A percentile compares a stretch with the other conserved stretches of the same genome.
phyloP scores from a whole-genome alignment of 345 rosid species.

The Dovyalis caffra region DNA sequence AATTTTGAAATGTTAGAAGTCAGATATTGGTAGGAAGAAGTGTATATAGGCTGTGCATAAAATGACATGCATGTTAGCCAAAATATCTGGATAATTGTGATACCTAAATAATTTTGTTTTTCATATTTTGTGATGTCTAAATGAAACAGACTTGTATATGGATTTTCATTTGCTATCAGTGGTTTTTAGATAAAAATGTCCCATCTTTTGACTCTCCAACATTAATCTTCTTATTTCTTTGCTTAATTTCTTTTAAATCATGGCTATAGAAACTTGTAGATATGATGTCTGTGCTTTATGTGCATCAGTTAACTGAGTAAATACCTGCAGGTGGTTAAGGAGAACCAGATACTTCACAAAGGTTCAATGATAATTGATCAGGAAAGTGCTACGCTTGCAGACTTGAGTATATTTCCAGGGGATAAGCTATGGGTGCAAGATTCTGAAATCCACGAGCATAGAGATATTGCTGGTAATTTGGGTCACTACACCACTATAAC shows the following conservation, averaged over 20 bases:
- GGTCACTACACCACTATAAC: not conserved
- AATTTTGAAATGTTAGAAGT: not conserved
- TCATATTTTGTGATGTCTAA: not conserved
- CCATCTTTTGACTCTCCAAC: not conserved
- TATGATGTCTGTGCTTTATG: not conserved
- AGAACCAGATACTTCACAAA: conserved; percentile 89
- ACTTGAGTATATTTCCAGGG: conserved; percentile 89
- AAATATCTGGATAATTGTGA: not conserved
- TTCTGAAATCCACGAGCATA: conserved; percentile 87
- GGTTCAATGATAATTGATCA: conserved; percentile 73
- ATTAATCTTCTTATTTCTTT: not conserved
- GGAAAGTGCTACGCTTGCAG: conserved; percentile 94
- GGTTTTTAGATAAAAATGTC: not conserved
- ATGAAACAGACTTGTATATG: not conserved
- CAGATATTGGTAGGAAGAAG: not conserved
- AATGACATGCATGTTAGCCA: not conserved
- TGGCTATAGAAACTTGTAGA: not conserved
- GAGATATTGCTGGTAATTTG: conserved; percentile 91
- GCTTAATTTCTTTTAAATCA: not conserved
- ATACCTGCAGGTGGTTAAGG: conserved; percentile 78
- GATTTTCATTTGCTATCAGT: not conserved
- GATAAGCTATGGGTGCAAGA: conserved; percentile 98
- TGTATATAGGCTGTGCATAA: not conserved
- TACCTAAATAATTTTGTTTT: not conserved
- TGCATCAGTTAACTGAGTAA: not conserved